Evolutionary conservation across 768 basidiomycete species (phyloP), one percentile per base, ranked within the genome.

Genomic region (Termitomyces sp.): DNA sequence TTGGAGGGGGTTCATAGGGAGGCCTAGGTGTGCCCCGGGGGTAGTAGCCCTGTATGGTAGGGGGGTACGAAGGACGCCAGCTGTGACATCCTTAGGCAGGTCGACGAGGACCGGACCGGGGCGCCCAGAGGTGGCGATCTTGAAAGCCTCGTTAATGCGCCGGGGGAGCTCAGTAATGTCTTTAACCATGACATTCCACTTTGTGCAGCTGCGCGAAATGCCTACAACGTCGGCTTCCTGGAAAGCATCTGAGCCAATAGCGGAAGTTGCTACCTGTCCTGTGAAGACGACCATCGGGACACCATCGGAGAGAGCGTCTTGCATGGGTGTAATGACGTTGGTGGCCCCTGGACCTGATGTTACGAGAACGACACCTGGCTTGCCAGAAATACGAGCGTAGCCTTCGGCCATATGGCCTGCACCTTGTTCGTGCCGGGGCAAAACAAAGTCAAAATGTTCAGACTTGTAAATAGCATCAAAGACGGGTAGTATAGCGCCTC

Each of bases 161-260:
- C 96, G 79, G 14, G 97, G 97, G 3, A 98, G 82, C 73, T 98
- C 97, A 13, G 91, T 73, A 59, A 98, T 93, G 68, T 95, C 95
- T 74, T 98, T 98, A 52, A 98, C 93, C 95, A 98, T 96, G 60
- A 99, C 96, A 69, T 99, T 98, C 97, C 97, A 98, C 72, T 98
- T 99, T 26, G 97, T 98, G 77, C 97, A 99, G 65, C 88, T 87
- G 51, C 96, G 82, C 32, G 95, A 97, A 72, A 98, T 99, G 49
- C 97, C 97, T 56, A 99, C 81, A 50, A 98, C 75, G 71, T 99
- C 97, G 40, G 97, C 97, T 75, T 99, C 97, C 71, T 99, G 97
- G 84, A 99, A 99, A 1, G 93, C 93, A 69, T 99, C 96, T 16
- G 93, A 95, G n/a, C 96, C 96, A 60, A 99, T 99, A 53, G 93